Base-by-base conservation (phyloP, 2,329 filamentous ascomycete species). In the Fusarium humuli region DNA sequence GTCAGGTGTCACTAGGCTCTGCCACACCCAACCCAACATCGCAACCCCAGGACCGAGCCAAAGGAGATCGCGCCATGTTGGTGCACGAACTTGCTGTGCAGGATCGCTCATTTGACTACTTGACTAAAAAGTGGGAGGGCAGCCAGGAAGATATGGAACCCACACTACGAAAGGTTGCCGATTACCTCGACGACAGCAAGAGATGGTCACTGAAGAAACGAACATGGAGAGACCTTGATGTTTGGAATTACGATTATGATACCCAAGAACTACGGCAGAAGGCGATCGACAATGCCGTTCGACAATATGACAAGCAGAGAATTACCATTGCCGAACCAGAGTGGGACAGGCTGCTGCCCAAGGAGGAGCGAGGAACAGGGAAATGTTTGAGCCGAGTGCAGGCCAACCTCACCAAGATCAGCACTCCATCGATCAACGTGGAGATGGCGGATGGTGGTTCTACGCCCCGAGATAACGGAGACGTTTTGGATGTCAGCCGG, bases 181-280 rank as follows among this genome's bases (percentile, higher is more conserved):
- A 87, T 61, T 83, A 83, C 57, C 82, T 85, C 61, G 67, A 81
- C 7, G 77, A 81, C 4, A 79, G 79, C 7, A 83, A 86, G 65
- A 88, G 83, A 69, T 91, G 86, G 83, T 78, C 81, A 34, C 78
- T 91, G 71, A 84, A 85, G 65, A 88, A 87, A 78, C 79, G 82
- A 25, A 87, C 84, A 67, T 91, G 86, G 84, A 90, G 86, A 77
- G 89, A 91, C 69, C 82, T 91, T 16, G 88, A 91, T 70, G 86
- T 90, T 23, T 91, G 86, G 84, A 85, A 83, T 61, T 90, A 89
- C 76, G 80, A 85, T 29, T 91, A 91, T 73, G 80, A 82, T 46
- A 81, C 77, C 40, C 78, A 83, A 20, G 83, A 86, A 32, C 84
- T 88, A 65, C 85, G 89, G 30, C 83, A 93, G 76, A 80, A 84